Conservation (phyloP, 805 yeast genomes). For the Ogataea glucozyma region DNA sequence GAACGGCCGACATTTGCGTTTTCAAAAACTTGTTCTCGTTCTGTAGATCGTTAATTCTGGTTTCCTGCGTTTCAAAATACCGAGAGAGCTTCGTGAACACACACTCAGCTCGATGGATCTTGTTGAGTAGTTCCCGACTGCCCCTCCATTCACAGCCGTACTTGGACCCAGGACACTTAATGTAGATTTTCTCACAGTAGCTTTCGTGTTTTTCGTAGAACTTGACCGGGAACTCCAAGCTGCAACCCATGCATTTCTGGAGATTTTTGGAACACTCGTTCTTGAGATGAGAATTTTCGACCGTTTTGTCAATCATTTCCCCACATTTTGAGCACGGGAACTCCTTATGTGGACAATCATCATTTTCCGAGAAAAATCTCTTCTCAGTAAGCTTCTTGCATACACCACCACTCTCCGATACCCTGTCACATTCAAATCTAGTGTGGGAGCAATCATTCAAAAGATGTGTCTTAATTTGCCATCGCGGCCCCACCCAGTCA, state of each 20-base stretch:
- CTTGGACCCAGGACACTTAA: constrained; percentile 47
- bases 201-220: constrained; percentile 41
- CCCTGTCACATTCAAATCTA: constrained; percentile 37
- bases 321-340: constrained; percentile 42
- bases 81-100: constrained; percentile 28
- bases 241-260: constrained; percentile 42
- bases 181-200: constrained; percentile 42
- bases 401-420: constrained; percentile 13
- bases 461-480: constrained; percentile 57
- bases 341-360: constrained; percentile 41
- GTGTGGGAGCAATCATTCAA: constrained; percentile 41
- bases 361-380: constrained; percentile 14
- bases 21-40: constrained; percentile 43
- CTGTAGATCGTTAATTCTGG: constrained; percentile 31
- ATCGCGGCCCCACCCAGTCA: constrained; percentile 54
- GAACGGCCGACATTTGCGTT: constrained; percentile 44
- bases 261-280: constrained; percentile 43
- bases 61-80: constrained; percentile 31
- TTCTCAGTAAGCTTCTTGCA: constrained; percentile 27
- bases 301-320: constrained; percentile 30
- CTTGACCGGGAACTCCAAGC: constrained; percentile 42
- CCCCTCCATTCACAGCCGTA: constrained; percentile 55
- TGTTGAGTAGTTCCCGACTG: constrained; percentile 30
- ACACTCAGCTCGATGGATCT: constrained; percentile 34
- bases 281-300: constrained; percentile 38